A percentile compares a stretch with the other conserved stretches of the same genome.
Evolutionary conservation across 1,284 basidiomycete genomes (phyloP).

Genomic region (Termitomyces sp.): DNA sequence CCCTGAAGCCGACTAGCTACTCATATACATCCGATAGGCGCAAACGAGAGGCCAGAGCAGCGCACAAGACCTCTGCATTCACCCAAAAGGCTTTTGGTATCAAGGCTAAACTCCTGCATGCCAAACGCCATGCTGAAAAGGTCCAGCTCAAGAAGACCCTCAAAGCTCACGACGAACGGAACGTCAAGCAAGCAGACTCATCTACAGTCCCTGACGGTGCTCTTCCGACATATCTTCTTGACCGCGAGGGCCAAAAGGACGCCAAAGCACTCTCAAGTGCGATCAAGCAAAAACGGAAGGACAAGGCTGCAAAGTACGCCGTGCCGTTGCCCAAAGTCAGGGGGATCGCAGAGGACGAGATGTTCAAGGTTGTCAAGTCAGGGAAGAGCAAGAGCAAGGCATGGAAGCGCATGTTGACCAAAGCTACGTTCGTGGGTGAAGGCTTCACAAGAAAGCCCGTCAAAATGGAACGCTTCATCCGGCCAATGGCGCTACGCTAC

Average conservation of each 20-base stretch:
- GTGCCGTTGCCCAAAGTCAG: conserved; percentile 96
- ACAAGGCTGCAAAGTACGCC: conserved; percentile 97
- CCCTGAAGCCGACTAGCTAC: conserved; percentile 6
- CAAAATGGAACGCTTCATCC: conserved; percentile 97
- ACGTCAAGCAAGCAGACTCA: conserved; percentile 91
- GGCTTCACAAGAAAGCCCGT: conserved; percentile 98
- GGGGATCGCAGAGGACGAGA: conserved; percentile 99
- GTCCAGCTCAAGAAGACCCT: conserved; percentile 99
- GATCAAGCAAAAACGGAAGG: conserved; percentile 98
- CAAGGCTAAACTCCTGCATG: conserved; percentile 97
- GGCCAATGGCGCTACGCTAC: conserved; percentile 95
- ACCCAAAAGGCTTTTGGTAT: conserved; percentile 96
- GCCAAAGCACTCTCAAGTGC: conserved; percentile 97
- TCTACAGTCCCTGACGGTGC: conserved; percentile 83
- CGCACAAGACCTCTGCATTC: conserved; percentile 82
- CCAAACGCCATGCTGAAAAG: conserved; percentile 95
- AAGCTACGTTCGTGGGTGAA: conserved; percentile 98
- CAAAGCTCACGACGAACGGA: conserved; percentile 98
- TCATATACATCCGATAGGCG: conserved; percentile 51
- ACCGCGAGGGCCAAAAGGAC: conserved; percentile 95
- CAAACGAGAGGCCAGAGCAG: conserved; percentile 88
- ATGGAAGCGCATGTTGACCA: conserved; percentile 99
- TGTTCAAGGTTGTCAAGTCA: conserved; percentile 99
- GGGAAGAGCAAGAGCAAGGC: conserved; percentile 96
- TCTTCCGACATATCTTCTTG: conserved; percentile 91